Conservation (phyloP, 352 stramenopile genomes). For the Globisporangium okanoganense region DNA sequence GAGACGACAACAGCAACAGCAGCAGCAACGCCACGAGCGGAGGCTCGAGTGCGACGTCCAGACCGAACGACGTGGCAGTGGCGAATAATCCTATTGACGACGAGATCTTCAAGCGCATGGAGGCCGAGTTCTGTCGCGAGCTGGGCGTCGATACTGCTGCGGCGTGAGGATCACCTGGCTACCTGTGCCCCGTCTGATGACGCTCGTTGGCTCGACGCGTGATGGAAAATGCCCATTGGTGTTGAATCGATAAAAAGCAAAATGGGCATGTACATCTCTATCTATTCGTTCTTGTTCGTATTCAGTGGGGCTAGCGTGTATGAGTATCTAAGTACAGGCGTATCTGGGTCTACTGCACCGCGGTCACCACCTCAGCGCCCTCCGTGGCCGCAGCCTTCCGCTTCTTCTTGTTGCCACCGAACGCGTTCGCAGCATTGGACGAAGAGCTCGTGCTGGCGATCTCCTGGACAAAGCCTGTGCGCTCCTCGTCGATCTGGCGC, state of each 20-base stretch:
- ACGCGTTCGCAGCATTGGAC: not conserved
- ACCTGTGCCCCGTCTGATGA: too few relatives aligned
- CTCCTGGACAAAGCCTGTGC: slow-evolving; percentile 76
- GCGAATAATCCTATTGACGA: slow-evolving; percentile 29
- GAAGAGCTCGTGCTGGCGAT: slow-evolving; percentile 24
- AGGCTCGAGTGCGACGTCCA: not conserved
- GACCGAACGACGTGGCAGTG: not conserved
- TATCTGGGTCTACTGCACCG: not conserved
- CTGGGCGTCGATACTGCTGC: slow-evolving; percentile 46
- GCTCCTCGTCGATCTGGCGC: slow-evolving; percentile 74
- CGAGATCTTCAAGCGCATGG: slow-evolving; percentile 75
- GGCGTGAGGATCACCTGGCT: slow-evolving; percentile 13
- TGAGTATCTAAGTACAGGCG: not conserved
- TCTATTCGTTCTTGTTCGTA: not conserved
- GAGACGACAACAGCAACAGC: slow-evolving; percentile 11
- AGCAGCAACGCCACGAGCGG: slow-evolving; percentile 16
- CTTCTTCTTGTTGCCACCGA: slow-evolving; percentile 44
- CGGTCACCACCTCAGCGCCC: not conserved
- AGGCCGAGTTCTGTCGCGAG: slow-evolving; percentile 72
- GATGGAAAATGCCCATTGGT: too few relatives aligned
- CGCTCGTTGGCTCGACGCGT: too few relatives aligned
- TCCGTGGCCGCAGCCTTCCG: slow-evolving; percentile 34
- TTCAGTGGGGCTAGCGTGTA: not conserved
- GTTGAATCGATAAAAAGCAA: not conserved
- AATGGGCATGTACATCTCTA: not conserved